A percentile compares a stretch with the other conserved stretches of the same genome.
phyloP scores from a whole-genome alignment of 2,329 filamentous ascomycete species.

The Furcasterigmium sp. region DNA sequence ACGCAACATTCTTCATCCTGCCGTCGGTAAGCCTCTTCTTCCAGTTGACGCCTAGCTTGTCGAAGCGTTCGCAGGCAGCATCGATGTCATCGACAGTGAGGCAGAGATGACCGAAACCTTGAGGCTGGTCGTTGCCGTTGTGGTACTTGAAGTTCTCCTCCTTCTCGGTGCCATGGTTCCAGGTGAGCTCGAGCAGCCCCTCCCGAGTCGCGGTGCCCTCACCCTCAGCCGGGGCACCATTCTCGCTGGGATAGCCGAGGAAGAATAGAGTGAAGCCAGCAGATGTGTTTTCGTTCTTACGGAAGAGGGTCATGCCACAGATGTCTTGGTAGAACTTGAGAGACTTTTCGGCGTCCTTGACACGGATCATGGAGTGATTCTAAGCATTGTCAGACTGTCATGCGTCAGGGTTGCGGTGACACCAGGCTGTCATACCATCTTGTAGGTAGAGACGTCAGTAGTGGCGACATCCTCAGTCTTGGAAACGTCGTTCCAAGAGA shows the following conservation, averaged over 20 bases:
- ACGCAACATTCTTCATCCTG: slow-evolving; percentile 89
- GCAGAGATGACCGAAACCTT: slow-evolving; percentile 92
- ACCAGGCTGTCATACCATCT: slow-evolving; percentile 47
- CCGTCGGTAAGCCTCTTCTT: slow-evolving; percentile 95
- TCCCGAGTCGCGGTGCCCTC: slow-evolving; percentile 63
- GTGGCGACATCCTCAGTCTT: slow-evolving; percentile 66
- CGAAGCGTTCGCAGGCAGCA: slow-evolving; percentile 80
- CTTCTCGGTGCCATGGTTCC: slow-evolving; percentile 80
- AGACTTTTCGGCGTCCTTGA: slow-evolving; percentile 74
- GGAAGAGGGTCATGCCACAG: slow-evolving; percentile 80
- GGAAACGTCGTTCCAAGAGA: slow-evolving; percentile 66
- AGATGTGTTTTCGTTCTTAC: slow-evolving; percentile 63
- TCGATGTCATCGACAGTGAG: slow-evolving; percentile 85
- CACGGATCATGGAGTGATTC: slow-evolving; percentile 93
- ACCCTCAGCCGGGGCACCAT: slow-evolving; percentile 46
- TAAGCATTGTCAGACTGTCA: slow-evolving; percentile 20
- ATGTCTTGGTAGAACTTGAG: slow-evolving; percentile 79
- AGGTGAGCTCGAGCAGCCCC: slow-evolving; percentile 85
- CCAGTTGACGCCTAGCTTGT: slow-evolving; percentile 76
- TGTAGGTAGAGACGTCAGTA: slow-evolving; percentile 72
- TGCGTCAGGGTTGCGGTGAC: slow-evolving; percentile 2
- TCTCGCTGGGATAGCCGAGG: slow-evolving; percentile 66
- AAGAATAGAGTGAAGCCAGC: slow-evolving; percentile 89
- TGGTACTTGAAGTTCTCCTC: slow-evolving; percentile 82
- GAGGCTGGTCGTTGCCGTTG: slow-evolving; percentile 84